These are phyloP conservation scores for Dryas drummondii DNA, from an alignment of 306 rosid species.

Conservation along the genomic window DNA sequence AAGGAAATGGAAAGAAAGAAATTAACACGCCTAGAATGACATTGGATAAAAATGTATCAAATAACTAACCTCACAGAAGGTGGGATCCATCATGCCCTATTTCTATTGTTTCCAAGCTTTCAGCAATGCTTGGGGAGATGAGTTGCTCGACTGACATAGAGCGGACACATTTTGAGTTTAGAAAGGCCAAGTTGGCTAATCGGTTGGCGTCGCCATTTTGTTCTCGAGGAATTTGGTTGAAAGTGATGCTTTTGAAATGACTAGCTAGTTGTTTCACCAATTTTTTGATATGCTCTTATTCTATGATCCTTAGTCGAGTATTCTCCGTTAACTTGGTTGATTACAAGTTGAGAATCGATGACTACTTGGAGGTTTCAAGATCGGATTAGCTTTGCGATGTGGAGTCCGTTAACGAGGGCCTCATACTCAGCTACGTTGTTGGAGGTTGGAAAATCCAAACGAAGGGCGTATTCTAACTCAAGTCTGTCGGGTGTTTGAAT, in stretches of 20 bases:
- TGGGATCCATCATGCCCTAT: no score
- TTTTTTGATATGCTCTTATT: background rate
- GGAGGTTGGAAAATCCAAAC: no score
- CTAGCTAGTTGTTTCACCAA: background rate
- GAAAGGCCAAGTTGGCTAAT: rapidly evolving
- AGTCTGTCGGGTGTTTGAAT: rapidly evolving
- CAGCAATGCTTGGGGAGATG: rapidly evolving
- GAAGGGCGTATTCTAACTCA: background rate
- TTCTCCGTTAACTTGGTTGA: background rate
- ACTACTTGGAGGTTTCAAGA: no score
- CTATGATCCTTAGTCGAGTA: background rate
- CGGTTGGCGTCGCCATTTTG: background rate
- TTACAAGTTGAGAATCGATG: background rate
- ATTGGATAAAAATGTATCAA: no score
- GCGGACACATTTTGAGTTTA: no score
- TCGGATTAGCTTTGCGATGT: no score
- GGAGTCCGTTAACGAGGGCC: no score
- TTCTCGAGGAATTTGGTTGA: background rate
- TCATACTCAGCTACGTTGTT: no score
- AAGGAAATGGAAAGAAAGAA: no score
- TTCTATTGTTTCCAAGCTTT: no score
- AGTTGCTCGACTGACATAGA: background rate
- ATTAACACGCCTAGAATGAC: no score
- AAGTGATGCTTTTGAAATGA: background rate
- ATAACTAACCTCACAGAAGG: no score